phyloP scores from a whole-genome alignment of 768 basidiomycete genomes.

The Mycena indigotica region DNA sequence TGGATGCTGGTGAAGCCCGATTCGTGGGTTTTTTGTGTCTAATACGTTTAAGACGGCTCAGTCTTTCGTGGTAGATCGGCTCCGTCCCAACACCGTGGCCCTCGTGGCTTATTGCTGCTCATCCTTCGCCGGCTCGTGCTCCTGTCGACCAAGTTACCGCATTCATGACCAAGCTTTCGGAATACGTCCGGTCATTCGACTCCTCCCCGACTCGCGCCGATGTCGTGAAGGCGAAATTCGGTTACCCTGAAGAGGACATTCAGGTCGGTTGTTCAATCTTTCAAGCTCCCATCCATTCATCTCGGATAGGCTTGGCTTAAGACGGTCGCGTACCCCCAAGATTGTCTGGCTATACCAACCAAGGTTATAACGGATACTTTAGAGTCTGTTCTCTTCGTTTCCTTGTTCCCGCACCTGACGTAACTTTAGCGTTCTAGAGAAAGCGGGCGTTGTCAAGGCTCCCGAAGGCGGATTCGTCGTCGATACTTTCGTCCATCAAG shows the following conservation, averaged over 20 bases:
- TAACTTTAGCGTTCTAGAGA: constrained; percentile 61
- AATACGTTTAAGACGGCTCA: background rate
- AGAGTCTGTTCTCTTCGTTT: constrained; percentile 44
- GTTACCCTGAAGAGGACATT: constrained; percentile 82
- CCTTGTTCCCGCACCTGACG: constrained; percentile 2
- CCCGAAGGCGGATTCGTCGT: constrained; percentile 58
- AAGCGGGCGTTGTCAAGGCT: constrained; percentile 71
- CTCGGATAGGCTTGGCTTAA: constrained; percentile 73
- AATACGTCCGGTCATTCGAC: constrained; percentile 68
- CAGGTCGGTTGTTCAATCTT: constrained; percentile 42
- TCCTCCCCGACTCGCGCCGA: constrained; percentile 58
- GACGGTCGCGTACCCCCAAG: constrained; percentile 73
- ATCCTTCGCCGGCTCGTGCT: constrained; percentile 63
- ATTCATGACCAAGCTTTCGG: constrained; percentile 68
- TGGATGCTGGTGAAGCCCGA: constrained; percentile 74
- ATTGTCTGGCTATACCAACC: constrained; percentile 65
- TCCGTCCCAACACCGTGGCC: constrained; percentile 94
- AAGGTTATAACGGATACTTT: constrained; percentile 72
- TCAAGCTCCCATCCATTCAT: background rate
- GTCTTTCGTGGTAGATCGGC: constrained; percentile 57
- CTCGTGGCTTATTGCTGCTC: constrained; percentile 92
- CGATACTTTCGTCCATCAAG: constrained; percentile 56
- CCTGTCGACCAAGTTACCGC: constrained; percentile 45
- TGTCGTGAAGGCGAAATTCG: constrained; percentile 79
- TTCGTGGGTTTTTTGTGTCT: constrained; percentile 61